Percentiles rank a stretch among this genome's conserved stretches.
Evolutionary conservation across 768 basidiomycete genomes (phyloP).

Genomic region (Mycena haematopus): DNA sequence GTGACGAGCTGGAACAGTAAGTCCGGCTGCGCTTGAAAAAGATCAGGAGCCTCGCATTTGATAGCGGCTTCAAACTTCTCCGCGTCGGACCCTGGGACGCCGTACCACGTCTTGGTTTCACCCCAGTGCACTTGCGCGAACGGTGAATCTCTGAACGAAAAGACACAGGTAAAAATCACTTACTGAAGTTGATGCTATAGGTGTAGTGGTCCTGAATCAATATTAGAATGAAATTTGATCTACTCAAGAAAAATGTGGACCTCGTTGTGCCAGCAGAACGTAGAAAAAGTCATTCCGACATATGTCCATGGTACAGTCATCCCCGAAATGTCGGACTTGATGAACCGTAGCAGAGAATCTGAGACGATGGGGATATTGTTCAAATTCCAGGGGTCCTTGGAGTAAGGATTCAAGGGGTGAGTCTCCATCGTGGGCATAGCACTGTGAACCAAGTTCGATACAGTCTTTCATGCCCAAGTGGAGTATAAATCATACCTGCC

Average conservation of each 20-base stretch:
- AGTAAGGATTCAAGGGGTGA: constrained; percentile 85
- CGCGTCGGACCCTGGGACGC: constrained; percentile 93
- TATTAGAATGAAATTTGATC: constrained; percentile 25
- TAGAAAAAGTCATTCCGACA: constrained; percentile 98
- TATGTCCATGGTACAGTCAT: constrained; percentile 99
- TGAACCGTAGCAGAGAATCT: constrained; percentile 93
- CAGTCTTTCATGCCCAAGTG: constrained; percentile 4
- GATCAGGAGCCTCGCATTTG: constrained; percentile 92
- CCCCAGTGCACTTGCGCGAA: constrained; percentile 89
- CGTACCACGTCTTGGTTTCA: constrained; percentile 99
- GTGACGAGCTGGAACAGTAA: constrained; percentile 97
- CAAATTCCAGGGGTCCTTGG: constrained; percentile 95
- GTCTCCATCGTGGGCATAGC: constrained; percentile 96
- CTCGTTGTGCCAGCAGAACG: constrained; percentile 99
- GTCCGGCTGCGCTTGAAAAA: constrained; percentile 97
- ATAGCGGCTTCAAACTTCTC: constrained; percentile 97
- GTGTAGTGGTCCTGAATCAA: constrained; percentile 89
- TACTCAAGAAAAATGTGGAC: constrained; percentile 45
- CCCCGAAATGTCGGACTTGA: constrained; percentile 98
- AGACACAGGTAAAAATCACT: constrained; percentile 38
- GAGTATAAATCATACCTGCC: constrained; percentile 71
- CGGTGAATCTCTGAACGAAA: constrained; percentile 30
- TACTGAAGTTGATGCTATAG: constrained; percentile 93
- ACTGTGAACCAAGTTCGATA: constrained; percentile 48
- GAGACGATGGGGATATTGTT: constrained; percentile 95